These are phyloP conservation scores for Aegilops tauschii DNA, from an alignment of 176 grass and related monocot genomes.

Conservation along the genomic window DNA sequence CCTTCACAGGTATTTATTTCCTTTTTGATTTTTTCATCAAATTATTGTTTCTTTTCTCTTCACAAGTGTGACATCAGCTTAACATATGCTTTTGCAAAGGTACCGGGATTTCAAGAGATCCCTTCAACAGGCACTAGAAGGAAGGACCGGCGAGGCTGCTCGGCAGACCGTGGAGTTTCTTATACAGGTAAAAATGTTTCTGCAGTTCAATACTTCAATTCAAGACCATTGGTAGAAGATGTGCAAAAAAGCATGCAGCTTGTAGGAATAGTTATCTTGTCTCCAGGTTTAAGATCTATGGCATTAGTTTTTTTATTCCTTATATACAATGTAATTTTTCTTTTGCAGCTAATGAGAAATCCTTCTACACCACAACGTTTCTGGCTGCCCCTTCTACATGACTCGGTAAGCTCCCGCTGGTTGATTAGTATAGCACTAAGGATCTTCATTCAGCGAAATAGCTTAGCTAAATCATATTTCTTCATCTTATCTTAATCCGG, in stretches of 20 bases:
- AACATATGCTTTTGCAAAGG: constrained; percentile 53
- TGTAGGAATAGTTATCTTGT: background rate
- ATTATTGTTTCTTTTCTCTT: background rate
- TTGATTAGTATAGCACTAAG: constrained; percentile 26
- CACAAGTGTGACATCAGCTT: constrained; percentile 24
- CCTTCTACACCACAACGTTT: constrained; percentile 86
- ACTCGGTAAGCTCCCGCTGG: constrained; percentile 54
- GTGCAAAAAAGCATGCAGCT: constrained; percentile 9
- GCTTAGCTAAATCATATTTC: background rate
- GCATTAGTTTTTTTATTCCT: background rate
- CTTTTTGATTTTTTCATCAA: constrained; percentile 8
- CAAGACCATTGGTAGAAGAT: background rate
- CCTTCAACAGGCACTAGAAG: constrained; percentile 65
- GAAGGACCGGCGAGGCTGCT: constrained; percentile 55
- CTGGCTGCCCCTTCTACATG: constrained; percentile 91
- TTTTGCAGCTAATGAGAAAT: constrained; percentile 86
- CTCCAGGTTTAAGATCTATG: constrained; percentile 2
- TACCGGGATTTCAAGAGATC: constrained; percentile 94
- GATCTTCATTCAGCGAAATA: constrained; percentile 8
- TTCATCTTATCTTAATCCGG: background rate
- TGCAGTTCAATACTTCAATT: constrained; percentile 23
- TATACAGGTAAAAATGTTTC: constrained; percentile 53
- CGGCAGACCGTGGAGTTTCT: constrained; percentile 70
- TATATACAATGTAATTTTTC: constrained; percentile 3
- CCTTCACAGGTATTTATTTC: constrained; percentile 74